phyloP scores from a whole-genome alignment of 176 grass and related monocot genomes.

The Ampelocalamus luodianensis region DNA sequence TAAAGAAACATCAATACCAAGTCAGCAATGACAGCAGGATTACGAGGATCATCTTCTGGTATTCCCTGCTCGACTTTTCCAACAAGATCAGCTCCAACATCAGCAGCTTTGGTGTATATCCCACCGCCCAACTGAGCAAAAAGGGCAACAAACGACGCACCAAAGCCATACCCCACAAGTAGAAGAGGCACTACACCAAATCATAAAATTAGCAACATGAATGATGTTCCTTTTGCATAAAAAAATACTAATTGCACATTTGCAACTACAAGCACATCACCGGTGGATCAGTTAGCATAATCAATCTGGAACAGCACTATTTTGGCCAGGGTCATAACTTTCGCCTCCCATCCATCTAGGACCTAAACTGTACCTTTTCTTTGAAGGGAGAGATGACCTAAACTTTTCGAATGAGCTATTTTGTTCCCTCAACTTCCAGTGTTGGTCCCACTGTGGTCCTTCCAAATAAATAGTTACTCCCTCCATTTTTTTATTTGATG shows the following conservation, averaged over 20 bases:
- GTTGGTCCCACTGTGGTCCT: background rate
- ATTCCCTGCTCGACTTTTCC: slow-evolving; percentile 99
- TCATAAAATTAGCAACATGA: slow-evolving; percentile 37
- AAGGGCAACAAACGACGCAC: slow-evolving; percentile 98
- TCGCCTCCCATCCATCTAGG: background rate
- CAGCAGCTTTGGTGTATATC: slow-evolving; percentile 98
- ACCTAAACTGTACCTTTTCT: slow-evolving; percentile 11
- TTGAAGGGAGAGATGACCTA: background rate
- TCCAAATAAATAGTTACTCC: slow-evolving; percentile 2
- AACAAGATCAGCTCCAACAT: slow-evolving; percentile 98
- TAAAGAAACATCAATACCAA: slow-evolving; percentile 70
- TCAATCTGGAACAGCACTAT: background rate
- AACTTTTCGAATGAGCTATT: slow-evolving; percentile 19
- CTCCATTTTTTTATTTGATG: background rate
- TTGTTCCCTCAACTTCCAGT: background rate
- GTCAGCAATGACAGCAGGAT: slow-evolving; percentile 99
- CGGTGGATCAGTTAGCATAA: slow-evolving; percentile 2
- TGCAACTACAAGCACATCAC: slow-evolving; percentile 38
- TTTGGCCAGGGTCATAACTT: background rate
- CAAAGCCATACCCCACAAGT: slow-evolving; percentile 98
- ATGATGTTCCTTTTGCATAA: slow-evolving; percentile 7
- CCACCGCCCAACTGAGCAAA: slow-evolving; percentile 99
- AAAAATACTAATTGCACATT: background rate
- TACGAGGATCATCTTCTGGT: slow-evolving; percentile 99
- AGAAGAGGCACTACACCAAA: slow-evolving; percentile 95